phyloP scores from a whole-genome alignment of 2,329 filamentous ascomycete genomes.

The Aulographum hederae region DNA sequence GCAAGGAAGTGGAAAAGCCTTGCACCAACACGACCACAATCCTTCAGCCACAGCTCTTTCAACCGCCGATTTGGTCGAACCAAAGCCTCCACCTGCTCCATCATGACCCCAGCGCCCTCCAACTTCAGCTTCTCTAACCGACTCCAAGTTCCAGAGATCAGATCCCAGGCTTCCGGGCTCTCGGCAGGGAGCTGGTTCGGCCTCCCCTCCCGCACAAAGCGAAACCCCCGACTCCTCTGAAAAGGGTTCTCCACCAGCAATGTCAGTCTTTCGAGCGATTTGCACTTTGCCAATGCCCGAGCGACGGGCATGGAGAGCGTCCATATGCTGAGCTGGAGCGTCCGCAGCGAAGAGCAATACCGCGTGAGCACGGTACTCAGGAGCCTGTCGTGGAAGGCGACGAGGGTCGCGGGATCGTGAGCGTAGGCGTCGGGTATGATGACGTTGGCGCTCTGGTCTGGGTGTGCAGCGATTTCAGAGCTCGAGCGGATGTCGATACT shows the following conservation, averaged over 20 bases:
- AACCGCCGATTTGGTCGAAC: slow-evolving; percentile 8
- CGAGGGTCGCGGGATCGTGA: slow-evolving; percentile 9
- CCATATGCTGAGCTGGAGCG: slow-evolving; percentile 14
- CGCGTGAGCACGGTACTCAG: slow-evolving; percentile 10
- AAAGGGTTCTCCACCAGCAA: slow-evolving; percentile 11
- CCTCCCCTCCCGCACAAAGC: not conserved
- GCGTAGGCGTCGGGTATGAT: slow-evolving; percentile 10
- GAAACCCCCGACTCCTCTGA: slow-evolving; percentile 3
- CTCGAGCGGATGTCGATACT: not conserved
- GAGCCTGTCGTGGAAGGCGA: slow-evolving; percentile 14
- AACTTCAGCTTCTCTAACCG: slow-evolving; percentile 10
- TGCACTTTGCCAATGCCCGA: slow-evolving; percentile 8
- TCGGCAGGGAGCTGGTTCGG: slow-evolving; percentile 4
- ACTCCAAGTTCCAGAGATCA: slow-evolving; percentile 5
- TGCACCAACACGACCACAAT: slow-evolving; percentile 8
- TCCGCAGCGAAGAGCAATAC: slow-evolving; percentile 10
- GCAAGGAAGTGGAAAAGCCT: slow-evolving; percentile 10
- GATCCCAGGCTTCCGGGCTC: slow-evolving; percentile 9
- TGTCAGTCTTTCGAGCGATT: slow-evolving; percentile 10
- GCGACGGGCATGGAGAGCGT: slow-evolving; percentile 11
- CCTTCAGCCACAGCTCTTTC: slow-evolving; percentile 10
- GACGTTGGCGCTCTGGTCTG: slow-evolving; percentile 5
- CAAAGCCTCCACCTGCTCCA: slow-evolving; percentile 8
- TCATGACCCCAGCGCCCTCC: slow-evolving; percentile 9
- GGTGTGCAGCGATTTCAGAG: not conserved